Conservation (phyloP, 2,329 filamentous ascomycete genomes). For the Pleochaeta shiraiana region DNA sequence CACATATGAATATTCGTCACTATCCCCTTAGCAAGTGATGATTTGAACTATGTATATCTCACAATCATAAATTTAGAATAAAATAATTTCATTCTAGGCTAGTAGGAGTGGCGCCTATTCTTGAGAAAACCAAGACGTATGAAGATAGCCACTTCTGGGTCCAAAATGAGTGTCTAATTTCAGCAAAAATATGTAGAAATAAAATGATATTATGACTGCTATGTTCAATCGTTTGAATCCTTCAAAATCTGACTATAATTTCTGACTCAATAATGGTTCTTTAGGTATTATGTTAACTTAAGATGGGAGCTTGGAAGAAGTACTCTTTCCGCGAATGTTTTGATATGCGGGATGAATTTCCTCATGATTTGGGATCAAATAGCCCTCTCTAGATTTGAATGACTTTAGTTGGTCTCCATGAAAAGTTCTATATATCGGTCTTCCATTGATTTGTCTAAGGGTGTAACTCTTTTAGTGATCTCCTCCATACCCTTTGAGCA, state of each 20-base stretch:
- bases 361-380: neutral
- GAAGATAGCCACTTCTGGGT: too few species aligned
- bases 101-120: neutral
- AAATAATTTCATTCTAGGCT: neutral
- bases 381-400: neutral
- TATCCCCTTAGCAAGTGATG: too few species aligned
- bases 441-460: neutral
- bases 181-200: too few species aligned
- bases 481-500: neutral
- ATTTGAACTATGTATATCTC: too few species aligned
- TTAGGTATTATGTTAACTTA: neutral
- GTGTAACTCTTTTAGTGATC: neutral
- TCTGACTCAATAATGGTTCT: neutral
- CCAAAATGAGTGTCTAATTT: too few species aligned
- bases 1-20: too few species aligned
- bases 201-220: too few species aligned
- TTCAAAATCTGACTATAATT: too few species aligned
- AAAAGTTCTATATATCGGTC: neutral
- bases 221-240: too few species aligned
- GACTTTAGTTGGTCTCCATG: neutral
- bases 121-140: too few species aligned
- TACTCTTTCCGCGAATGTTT: neutral
- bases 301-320: neutral
- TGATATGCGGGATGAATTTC: neutral
- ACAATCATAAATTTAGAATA: too few species aligned